Base-by-base conservation (phyloP, 139 green algal species). In the Chlamydomonas sphaeroides region DNA sequence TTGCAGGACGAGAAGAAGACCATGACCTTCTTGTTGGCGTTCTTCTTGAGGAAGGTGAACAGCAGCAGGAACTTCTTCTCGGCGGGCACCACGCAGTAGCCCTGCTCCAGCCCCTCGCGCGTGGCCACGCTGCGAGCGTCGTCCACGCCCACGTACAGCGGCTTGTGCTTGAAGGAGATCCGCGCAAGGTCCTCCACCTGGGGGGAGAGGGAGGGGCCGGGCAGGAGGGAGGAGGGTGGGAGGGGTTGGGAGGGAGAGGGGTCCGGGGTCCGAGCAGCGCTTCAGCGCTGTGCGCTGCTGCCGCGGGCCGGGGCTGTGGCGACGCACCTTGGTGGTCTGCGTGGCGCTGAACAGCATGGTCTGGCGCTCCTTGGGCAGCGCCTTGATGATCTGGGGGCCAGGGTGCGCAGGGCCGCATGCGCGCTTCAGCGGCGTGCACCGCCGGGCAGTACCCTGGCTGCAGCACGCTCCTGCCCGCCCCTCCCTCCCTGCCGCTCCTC, bases 11-110 rank as follows among this genome's bases (percentile, higher is more conserved):
- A 96, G 89, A 99, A 99, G 90, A 99, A 99, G 33, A 99, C 97
- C 95, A 99, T 99, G 33, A 98, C 92, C 95, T 99, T 99, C 88
- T 99, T 99, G 79, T 94, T 95, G 70, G 92, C 53, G 84, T 99
- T 99, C 88, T 97, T 98, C 89, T 98, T 98, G 49, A 99, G 90
- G 88, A 99, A 99, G 21, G 97, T 99, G 93, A 99, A 99, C 28
- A 99, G 94, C 70, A 99, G 93, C 86, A 99, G 90, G 89, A 99
- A 98, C 72, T 97, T 93, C 85, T 98, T 94, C 71, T 96, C 94
- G 32, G 90, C 92, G 30, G 94, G 91, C 32, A 98, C 95, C 32
- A 98, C 92, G 68, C 93, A 97, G 90, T 99, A 99, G 70, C 97
- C 97, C 92, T 99, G 96, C 91, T 99, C 96, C 81, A 99, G 87